Evolutionary conservation across 2,329 filamentous ascomycete species (phyloP).

Genomic region (Thielaviopsis ethacetica): DNA sequence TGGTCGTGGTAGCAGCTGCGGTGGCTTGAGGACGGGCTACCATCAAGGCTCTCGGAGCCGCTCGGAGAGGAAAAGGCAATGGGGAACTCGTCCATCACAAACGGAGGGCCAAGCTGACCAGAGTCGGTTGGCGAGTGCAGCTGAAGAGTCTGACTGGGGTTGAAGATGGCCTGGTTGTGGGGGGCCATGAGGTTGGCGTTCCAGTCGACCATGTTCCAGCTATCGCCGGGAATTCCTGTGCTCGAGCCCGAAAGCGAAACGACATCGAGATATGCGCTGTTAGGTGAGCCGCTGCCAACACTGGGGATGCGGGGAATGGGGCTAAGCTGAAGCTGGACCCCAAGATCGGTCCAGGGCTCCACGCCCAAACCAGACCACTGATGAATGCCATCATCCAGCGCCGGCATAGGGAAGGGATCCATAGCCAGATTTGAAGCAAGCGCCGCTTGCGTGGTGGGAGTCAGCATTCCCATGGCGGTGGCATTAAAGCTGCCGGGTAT

Average conservation of each 20-base stretch:
- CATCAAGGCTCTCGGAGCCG: slow-evolving; percentile 43
- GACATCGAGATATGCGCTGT: slow-evolving; percentile 58
- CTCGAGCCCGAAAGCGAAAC: slow-evolving; percentile 66
- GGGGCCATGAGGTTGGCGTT: slow-evolving; percentile 7
- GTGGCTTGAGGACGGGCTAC: slow-evolving; percentile 28
- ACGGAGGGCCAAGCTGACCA: slow-evolving; percentile 45
- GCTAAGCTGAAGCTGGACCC: slow-evolving; percentile 41
- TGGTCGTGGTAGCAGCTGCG: slow-evolving; percentile 47
- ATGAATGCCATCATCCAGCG: slow-evolving; percentile 38
- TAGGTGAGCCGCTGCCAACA: slow-evolving; percentile 29
- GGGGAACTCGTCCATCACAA: slow-evolving; percentile 61
- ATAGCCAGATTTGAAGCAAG: slow-evolving; percentile 40
- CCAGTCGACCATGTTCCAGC: slow-evolving; percentile 70
- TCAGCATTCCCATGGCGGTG: slow-evolving; percentile 43
- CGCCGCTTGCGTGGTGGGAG: slow-evolving; percentile 44
- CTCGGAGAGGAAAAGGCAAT: slow-evolving; percentile 65
- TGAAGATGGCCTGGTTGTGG: slow-evolving; percentile 60
- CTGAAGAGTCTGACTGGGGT: slow-evolving; percentile 80
- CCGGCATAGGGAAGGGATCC: slow-evolving; percentile 45
- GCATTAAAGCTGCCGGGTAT: slow-evolving; percentile 36
- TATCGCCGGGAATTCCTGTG: slow-evolving; percentile 40
- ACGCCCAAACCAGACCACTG: slow-evolving; percentile 46
- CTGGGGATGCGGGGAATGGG: slow-evolving; percentile 24
- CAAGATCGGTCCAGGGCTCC: slow-evolving; percentile 68
- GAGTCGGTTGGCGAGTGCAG: slow-evolving; percentile 63